Evolutionary conservation across 2,329 filamentous ascomycete species (phyloP).

Genomic region (Aspergillus melleus): DNA sequence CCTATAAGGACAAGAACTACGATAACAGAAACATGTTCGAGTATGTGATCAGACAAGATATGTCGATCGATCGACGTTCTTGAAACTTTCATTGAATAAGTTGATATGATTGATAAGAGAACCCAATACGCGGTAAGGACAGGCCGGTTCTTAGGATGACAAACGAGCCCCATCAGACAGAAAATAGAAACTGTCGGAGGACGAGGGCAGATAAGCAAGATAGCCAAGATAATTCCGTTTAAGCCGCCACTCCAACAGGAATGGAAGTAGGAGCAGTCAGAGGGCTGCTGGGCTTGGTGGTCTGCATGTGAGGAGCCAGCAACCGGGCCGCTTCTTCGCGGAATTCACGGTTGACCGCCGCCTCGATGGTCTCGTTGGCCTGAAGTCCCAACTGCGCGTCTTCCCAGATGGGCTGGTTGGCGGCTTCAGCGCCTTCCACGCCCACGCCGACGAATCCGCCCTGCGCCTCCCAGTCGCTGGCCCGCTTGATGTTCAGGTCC

Average conservation of each 20-base stretch:
- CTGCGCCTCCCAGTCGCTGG: constrained; percentile 84
- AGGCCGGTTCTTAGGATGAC: constrained; percentile 10
- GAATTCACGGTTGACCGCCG: constrained; percentile 52
- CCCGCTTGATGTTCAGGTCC: constrained; percentile 86
- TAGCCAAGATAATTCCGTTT: constrained; percentile 12
- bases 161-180: background rate
- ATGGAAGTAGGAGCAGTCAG: constrained; percentile 21
- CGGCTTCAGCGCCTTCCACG: constrained; percentile 60
- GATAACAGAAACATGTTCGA: too few species aligned
- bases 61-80: background rate
- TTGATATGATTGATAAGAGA: constrained; percentile 4
- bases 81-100: background rate
- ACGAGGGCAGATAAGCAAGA: background rate
- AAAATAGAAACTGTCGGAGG: background rate
- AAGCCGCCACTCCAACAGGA: constrained; percentile 32
- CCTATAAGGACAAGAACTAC: too few species aligned
- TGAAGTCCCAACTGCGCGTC: constrained; percentile 77
- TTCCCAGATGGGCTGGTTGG: constrained; percentile 81
- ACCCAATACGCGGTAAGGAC: constrained; percentile 16
- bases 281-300: constrained; percentile 17
- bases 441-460: constrained; percentile 96
- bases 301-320: constrained; percentile 21
- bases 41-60: background rate
- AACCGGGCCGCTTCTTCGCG: constrained; percentile 14
- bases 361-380: constrained; percentile 59